Conservation (phyloP, 2,329 filamentous ascomycete genomes). For the Gremmenia infestans region DNA sequence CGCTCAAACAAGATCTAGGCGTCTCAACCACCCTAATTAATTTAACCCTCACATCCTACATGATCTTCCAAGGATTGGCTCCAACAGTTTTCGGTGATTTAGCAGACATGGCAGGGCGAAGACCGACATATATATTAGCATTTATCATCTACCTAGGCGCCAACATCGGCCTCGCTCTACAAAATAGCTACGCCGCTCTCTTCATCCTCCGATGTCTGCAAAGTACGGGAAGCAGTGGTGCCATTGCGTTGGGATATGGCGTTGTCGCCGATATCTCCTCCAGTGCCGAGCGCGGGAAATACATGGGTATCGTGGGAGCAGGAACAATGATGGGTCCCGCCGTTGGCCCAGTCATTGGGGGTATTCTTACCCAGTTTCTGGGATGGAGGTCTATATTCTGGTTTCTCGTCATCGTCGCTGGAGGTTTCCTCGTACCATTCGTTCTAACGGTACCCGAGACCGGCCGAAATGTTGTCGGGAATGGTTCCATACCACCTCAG, state of each 20-base stretch:
- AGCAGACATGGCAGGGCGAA: conserved; percentile 50
- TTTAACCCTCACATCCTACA: conserved; percentile 30
- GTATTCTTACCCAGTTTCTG: conserved; percentile 40
- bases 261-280: conserved; percentile 69
- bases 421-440: conserved; percentile 33
- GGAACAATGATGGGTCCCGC: conserved; percentile 42
- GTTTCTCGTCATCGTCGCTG: conserved; percentile 45
- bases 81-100: conserved; percentile 54
- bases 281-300: conserved; percentile 64
- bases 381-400: conserved; percentile 51
- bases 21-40: conserved; percentile 30
- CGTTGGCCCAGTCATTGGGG: conserved; percentile 47
- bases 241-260: conserved; percentile 65
- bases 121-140: conserved; percentile 51
- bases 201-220: conserved; percentile 54
- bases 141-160: conserved; percentile 52
- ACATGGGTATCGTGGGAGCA: conserved; percentile 65
- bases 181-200: conserved; percentile 47
- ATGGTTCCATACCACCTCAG: conserved; percentile 49
- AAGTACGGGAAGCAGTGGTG: conserved; percentile 50
- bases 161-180: conserved; percentile 51
- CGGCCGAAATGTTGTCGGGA: conserved; percentile 31
- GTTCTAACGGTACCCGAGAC: conserved; percentile 30
- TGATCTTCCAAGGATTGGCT: conserved; percentile 54
- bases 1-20: conserved; percentile 28